Evolutionary conservation across 2,329 filamentous ascomycete species (phyloP).

Genomic region (Apiospora koreana): DNA sequence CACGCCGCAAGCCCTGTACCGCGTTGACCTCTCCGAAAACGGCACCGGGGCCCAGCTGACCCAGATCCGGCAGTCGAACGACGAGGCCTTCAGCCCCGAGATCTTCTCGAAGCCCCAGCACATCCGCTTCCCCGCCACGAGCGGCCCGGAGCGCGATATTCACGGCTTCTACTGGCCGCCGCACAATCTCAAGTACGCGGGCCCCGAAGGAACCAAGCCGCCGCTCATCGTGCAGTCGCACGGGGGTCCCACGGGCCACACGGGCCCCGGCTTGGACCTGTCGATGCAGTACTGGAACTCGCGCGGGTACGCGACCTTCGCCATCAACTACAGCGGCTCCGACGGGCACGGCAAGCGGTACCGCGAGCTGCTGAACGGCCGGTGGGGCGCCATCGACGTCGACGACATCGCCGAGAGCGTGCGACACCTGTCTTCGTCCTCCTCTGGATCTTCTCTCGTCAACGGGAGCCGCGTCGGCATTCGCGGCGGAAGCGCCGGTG

Average conservation of each 20-base stretch:
- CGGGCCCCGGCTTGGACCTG: conserved; percentile 43
- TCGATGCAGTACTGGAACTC: conserved; percentile 54
- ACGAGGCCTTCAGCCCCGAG: not conserved
- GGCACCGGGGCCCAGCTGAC: not conserved
- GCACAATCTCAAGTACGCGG: conserved; percentile 44
- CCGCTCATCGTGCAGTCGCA: conserved; percentile 53
- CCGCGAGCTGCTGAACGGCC: conserved; percentile 47
- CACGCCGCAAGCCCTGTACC: not conserved
- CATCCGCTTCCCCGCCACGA: conserved; percentile 16
- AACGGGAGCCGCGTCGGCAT: conserved; percentile 44
- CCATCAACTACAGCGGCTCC: conserved; percentile 55
- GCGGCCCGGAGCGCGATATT: conserved; percentile 31
- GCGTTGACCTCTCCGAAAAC: not conserved
- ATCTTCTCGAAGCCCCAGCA: not conserved
- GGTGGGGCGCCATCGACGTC: conserved; percentile 53
- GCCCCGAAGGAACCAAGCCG: conserved; percentile 39
- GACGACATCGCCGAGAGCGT: conserved; percentile 52
- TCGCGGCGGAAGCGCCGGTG: conserved; percentile 52
- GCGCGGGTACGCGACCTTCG: conserved; percentile 52
- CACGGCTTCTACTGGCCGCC: conserved; percentile 52
- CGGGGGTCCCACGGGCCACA: conserved; percentile 51
- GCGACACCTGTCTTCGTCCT: conserved; percentile 35
- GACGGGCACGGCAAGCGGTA: conserved; percentile 52
- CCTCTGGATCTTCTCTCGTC: conserved; percentile 35
- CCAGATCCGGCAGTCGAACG: not conserved